Evolutionary conservation across 2,329 filamentous ascomycete species (phyloP).

Genomic region (Phialophora chinensis): DNA sequence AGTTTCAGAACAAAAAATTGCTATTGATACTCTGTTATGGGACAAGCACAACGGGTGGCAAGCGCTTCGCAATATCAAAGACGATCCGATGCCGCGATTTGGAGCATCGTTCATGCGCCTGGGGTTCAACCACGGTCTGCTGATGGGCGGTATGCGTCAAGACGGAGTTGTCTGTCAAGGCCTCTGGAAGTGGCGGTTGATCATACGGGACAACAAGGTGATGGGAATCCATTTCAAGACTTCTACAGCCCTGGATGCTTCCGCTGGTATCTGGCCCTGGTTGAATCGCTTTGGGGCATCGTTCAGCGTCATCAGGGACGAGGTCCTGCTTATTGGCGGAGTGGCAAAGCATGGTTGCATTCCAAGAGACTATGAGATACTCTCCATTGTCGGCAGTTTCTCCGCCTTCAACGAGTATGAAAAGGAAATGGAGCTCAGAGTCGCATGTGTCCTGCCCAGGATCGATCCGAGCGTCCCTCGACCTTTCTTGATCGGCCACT

Average conservation of each 20-base stretch:
- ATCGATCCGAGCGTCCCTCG: slow-evolving; percentile 49
- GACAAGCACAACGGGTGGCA: slow-evolving; percentile 58
- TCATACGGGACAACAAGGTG: slow-evolving; percentile 49
- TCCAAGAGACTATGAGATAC: slow-evolving; percentile 60
- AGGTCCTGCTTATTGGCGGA: slow-evolving; percentile 60
- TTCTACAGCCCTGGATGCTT: slow-evolving; percentile 36
- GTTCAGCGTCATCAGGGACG: slow-evolving; percentile 52
- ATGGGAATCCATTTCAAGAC: slow-evolving; percentile 36
- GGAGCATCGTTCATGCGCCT: slow-evolving; percentile 57
- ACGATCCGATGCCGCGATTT: slow-evolving; percentile 59
- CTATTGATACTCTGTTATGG: slow-evolving; percentile 64
- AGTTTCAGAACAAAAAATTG: slow-evolving; percentile 55
- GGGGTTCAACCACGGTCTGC: slow-evolving; percentile 61
- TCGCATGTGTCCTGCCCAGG: slow-evolving; percentile 41
- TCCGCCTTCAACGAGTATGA: slow-evolving; percentile 37
- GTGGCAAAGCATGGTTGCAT: slow-evolving; percentile 49
- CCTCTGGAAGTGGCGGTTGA: slow-evolving; percentile 69
- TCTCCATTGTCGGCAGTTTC: slow-evolving; percentile 46
- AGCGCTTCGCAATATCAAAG: slow-evolving; percentile 45
- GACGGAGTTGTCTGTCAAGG: slow-evolving; percentile 68
- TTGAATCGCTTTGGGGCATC: slow-evolving; percentile 59
- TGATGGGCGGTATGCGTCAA: slow-evolving; percentile 73
- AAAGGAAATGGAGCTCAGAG: slow-evolving; percentile 39
- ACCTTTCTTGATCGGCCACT: slow-evolving; percentile 75
- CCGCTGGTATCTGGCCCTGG: slow-evolving; percentile 43